Evolutionary conservation across 2,329 filamentous ascomycete species (phyloP), one percentile per base, ranked within the genome.

Genomic region (Berkeleyomyces basicola): DNA sequence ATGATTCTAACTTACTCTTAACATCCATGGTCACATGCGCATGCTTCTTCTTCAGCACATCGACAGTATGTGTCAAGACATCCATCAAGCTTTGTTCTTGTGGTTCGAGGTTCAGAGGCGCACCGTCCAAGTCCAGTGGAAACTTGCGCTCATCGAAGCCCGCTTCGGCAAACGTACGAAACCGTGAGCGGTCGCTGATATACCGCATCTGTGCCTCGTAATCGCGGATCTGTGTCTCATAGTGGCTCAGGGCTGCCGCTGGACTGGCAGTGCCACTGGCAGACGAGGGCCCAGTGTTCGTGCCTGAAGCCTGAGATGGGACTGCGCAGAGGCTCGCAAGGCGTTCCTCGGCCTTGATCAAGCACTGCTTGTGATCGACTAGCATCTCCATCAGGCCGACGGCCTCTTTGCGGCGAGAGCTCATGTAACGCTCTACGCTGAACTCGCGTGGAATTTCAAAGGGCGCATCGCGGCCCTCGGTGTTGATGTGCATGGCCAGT

Each of bases 341-440:
- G 11, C 53, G 59, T 7, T 51, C 42, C 47, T 57, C 40, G 23
- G 58, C 51, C 40, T 64, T 37, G 16, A 11, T n/a, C 7, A 64
- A 36, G 39, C 62, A 61, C 40, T 53, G 40, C 57, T 63, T 62
- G 4, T 65, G 61, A 39, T 64, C 37, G 31, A 59, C 59, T 10
- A 64, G 53, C 37, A 65, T 58, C 40, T 59, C 58, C 60, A 65
- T 61, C 7, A 67, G 58, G 11, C 66, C 65, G 31, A 65, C 61
- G 11, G 79, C 77, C 61, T 78, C 75, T 9, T 77, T 71, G 62
- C 75, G 76, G 11, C 76, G 74, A 9, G 67, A 70, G 58, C 72
- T 71, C 60, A 80, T 69, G 63, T 82, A 83, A n/a, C 74, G 76
- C 68, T 82, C 80, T 0, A 78, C 76, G 66, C 80, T 82, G 65